Evolutionary conservation across 2,329 filamentous ascomycete species (phyloP).

Genomic region (Pseudonectria buxi): DNA sequence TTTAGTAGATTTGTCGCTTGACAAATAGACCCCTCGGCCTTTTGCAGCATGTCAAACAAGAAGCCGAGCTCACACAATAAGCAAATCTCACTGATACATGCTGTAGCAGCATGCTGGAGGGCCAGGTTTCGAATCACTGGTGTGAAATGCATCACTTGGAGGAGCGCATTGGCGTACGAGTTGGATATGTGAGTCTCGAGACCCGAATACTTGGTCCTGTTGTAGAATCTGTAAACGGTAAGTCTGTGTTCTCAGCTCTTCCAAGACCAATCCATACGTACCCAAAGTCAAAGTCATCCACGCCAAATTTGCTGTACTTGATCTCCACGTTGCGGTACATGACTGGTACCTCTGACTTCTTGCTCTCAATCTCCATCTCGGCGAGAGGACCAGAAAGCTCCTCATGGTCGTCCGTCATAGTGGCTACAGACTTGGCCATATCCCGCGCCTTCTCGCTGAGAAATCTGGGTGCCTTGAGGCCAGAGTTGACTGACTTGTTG

Average conservation of each 20-base stretch:
- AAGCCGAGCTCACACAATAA: constrained; percentile 92
- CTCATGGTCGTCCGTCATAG: constrained; percentile 37
- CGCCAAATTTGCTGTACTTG: constrained; percentile 97
- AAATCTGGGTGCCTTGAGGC: constrained; percentile 75
- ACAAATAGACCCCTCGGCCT: constrained; percentile 87
- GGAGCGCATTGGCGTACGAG: constrained; percentile 86
- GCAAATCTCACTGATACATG: constrained; percentile 76
- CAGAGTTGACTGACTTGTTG: constrained; percentile 53
- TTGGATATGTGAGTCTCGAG: constrained; percentile 95
- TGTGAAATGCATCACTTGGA: constrained; percentile 89
- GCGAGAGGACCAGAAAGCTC: constrained; percentile 60
- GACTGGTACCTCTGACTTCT: constrained; percentile 73
- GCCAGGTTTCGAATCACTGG: constrained; percentile 82
- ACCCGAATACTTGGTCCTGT: constrained; percentile 85
- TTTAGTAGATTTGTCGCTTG: constrained; percentile 94
- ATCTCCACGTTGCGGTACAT: constrained; percentile 95
- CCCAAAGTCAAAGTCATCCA: constrained; percentile 99
- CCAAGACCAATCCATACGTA: constrained; percentile 34
- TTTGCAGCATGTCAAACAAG: constrained; percentile 96
- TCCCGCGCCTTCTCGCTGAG: constrained; percentile 87
- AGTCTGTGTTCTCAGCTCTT: constrained; percentile 5
- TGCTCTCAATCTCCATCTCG: constrained; percentile 64
- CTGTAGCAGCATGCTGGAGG: constrained; percentile 78
- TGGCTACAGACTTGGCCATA: constrained; percentile 39
- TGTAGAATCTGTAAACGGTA: constrained; percentile 65